Evolutionary conservation across 2,329 filamentous ascomycete species (phyloP).

Genomic region (Knoxdaviesia capensis): DNA sequence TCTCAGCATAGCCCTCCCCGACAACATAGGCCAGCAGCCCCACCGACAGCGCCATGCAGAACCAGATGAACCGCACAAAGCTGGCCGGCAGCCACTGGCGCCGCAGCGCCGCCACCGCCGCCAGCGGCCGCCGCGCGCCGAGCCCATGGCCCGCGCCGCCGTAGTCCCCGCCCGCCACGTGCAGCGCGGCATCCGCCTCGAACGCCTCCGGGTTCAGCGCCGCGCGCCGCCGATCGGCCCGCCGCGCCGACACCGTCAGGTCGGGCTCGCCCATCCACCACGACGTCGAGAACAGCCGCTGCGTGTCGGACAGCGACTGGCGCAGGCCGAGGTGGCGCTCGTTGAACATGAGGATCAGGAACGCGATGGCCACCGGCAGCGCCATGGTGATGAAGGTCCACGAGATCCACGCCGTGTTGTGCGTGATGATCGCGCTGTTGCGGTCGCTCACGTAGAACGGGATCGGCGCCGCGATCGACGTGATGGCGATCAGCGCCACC

Average conservation of each 20-base stretch:
- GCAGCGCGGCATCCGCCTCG: constrained; percentile 4
- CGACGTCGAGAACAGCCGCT: constrained; percentile 44
- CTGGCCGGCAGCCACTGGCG: constrained; percentile 41
- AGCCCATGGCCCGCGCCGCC: constrained; percentile 5
- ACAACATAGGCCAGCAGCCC: constrained; percentile 45
- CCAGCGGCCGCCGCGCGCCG: constrained; percentile 9
- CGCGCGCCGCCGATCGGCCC: constrained; percentile 15
- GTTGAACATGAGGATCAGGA: constrained; percentile 40
- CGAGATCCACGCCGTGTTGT: constrained; percentile 49
- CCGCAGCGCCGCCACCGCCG: constrained; percentile 18
- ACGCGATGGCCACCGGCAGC: constrained; percentile 45
- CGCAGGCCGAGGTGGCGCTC: constrained; percentile 42
- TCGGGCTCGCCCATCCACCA: constrained; percentile 44
- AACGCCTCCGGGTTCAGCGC: constrained; percentile 4
- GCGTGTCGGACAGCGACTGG: constrained; percentile 42
- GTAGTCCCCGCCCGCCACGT: constrained; percentile 1
- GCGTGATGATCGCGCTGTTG: constrained; percentile 30
- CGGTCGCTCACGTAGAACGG: constrained; percentile 36
- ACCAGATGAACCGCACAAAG: constrained; percentile 51
- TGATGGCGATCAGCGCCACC: constrained; percentile 35
- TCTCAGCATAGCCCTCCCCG: constrained; percentile 49
- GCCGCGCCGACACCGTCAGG: constrained; percentile 13
- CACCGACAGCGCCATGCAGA: constrained; percentile 41
- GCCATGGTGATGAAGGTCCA: constrained; percentile 55
- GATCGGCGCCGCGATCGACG: constrained; percentile 39